Conservation (phyloP, 352 stramenopile genomes). For the Blastocystis sp. region DNA sequence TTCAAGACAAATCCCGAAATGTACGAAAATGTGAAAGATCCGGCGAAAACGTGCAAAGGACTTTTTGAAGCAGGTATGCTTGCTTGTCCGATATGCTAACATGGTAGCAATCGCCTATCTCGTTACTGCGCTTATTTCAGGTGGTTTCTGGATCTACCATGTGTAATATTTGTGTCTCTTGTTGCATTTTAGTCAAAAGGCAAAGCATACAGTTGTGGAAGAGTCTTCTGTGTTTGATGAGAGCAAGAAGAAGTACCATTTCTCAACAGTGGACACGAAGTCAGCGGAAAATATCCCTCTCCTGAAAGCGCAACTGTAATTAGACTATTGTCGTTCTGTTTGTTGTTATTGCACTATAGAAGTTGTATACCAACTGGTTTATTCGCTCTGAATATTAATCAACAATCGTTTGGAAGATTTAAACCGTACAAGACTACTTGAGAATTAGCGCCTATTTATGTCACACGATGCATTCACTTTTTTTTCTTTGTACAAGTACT, state of each 20-base stretch:
- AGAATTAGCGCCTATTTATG: background rate
- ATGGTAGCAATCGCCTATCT: conserved; percentile 38
- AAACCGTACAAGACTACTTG: background rate
- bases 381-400: background rate
- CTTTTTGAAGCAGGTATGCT: conserved; percentile 20
- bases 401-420: background rate
- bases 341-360: background rate
- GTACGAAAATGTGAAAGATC: conserved; percentile 51
- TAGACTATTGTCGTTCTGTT: background rate
- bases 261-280: background rate
- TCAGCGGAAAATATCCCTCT: background rate
- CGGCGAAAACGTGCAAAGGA: conserved; percentile 15
- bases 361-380: background rate
- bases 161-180: background rate
- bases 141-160: conserved; percentile 46
- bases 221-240: conserved; percentile 21
- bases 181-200: conserved; percentile 30
- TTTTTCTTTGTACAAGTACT: background rate
- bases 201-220: background rate
- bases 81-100: background rate
- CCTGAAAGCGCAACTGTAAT: conserved; percentile 40
- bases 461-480: background rate
- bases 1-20: conserved; percentile 38
- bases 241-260: conserved; percentile 56
- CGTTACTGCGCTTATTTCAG: conserved; percentile 4